These are phyloP conservation scores for Arthroderma uncinatum DNA, from an alignment of 2,329 filamentous ascomycete species.

Conservation along the genomic window DNA sequence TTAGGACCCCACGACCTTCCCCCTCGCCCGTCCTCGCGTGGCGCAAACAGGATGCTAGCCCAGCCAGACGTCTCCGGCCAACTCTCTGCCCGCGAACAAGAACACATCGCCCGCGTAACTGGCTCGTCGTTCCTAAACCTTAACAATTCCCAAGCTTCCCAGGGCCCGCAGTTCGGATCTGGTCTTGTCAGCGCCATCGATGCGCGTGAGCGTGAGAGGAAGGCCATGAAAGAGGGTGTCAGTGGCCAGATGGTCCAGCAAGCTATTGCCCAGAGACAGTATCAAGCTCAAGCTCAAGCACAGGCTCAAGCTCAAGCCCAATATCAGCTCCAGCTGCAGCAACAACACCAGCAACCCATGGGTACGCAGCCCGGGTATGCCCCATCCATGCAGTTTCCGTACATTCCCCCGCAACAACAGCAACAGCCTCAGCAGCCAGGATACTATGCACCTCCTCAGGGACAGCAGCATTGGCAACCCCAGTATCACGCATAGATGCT, in stretches of 20 bases:
- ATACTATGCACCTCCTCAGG: background rate
- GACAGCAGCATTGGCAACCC: background rate
- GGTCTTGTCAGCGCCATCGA: constrained; percentile 71
- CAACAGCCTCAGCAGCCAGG: background rate
- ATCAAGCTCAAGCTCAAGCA: constrained; percentile 33
- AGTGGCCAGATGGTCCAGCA: constrained; percentile 62
- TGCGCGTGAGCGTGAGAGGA: constrained; percentile 65
- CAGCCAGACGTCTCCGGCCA: constrained; percentile 45
- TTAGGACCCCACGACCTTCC: constrained; percentile 36
- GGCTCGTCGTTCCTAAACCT: constrained; percentile 65
- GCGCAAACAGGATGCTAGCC: constrained; percentile 42
- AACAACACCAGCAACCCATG: background rate
- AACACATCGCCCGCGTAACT: constrained; percentile 74
- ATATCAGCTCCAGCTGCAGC: background rate
- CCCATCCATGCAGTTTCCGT: background rate
- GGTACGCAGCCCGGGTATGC: background rate
- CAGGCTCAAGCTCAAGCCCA: constrained; percentile 25
- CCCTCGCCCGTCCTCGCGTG: constrained; percentile 48
- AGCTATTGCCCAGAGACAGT: constrained; percentile 58
- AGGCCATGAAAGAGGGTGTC: constrained; percentile 56
- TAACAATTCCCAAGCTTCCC: constrained; percentile 41
- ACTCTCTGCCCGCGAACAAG: constrained; percentile 77
- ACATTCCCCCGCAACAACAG: background rate
- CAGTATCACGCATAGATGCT: background rate
- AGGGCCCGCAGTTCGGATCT: constrained; percentile 37